Evolutionary conservation across 2,329 filamentous ascomycete genomes (phyloP), one percentile per base, ranked within the genome.

Genomic region (Periconia macrospinosa): DNA sequence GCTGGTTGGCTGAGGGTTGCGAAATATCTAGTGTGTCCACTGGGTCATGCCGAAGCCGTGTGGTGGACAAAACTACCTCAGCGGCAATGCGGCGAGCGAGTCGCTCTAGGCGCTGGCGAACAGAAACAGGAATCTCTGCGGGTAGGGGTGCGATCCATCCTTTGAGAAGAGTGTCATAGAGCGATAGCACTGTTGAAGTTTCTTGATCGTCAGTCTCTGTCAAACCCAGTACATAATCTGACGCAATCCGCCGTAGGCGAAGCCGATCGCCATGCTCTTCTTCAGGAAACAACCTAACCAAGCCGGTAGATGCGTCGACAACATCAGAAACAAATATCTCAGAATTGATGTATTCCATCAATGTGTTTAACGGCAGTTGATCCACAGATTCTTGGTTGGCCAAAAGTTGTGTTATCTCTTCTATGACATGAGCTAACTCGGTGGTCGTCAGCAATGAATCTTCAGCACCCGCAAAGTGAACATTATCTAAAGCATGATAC

Each of bases 1-100:
- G 50, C 43, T 66, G 57, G 35, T 41, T 57, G 11, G 52, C 15
- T 2, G 42, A 45, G n/a, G 35, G 18, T 7, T 59, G 56, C n/a
- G 45, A 45, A 20, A 14, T 23, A 10, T 45, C 54, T 9, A 14
- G 33, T 52, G 45, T 1, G 66, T 45, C 10, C 56, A 52, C 56
- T 52, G 11, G 14, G 3, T 53, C n/a, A 6, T 41, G 45, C 3
- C 53, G 56, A 23, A 69, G 27, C n/a, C 62, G 60, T 15, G 41
- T 54, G 45, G 70, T 73, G 33, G 75, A 69, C 6, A 79, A 58
- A 2, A 69, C 57, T 1, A 78, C 45, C 42, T 77, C 71, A 6
- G 70, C 66, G 14, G 76, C 73, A 15, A 75, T 49, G 3, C 62
- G 65, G 33, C 70, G 64, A n/a, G 67, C 67, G 15, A 72, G 56